Conservation (phyloP, 2,329 filamentous ascomycete genomes). For the Teratosphaeriaceae sp. region DNA sequence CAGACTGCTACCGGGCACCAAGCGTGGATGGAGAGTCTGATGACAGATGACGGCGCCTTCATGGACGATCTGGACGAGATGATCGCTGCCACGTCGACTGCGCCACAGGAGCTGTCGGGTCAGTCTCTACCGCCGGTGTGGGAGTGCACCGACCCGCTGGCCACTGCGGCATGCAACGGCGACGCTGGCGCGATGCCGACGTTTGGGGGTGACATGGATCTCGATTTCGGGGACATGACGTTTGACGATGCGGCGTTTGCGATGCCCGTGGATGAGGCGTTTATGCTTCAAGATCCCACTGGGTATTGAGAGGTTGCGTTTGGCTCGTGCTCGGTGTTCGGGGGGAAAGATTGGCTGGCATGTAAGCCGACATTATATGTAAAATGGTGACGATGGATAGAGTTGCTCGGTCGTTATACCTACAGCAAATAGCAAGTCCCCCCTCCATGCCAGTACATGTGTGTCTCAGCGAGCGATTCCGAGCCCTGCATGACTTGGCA, state of each 20-base stretch:
- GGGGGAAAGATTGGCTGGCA: too few species aligned
- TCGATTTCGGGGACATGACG: constrained; percentile 20
- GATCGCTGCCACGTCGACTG: constrained; percentile 16
- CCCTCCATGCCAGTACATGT: too few species aligned
- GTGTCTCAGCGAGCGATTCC: too few species aligned
- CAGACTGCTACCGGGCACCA: not conserved
- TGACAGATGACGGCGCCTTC: constrained; percentile 3
- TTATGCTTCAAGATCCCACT: not conserved
- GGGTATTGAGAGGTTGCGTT: not conserved
- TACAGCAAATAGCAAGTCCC: too few species aligned
- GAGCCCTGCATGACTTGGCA: not conserved
- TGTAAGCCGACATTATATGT: too few species aligned
- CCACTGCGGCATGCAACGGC: too few species aligned
- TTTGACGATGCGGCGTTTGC: constrained; percentile 16
- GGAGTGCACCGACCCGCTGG: too few species aligned
- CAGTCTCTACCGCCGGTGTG: not conserved
- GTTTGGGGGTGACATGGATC: constrained; percentile 9
- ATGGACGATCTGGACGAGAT: constrained; percentile 19
- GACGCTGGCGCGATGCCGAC: constrained; percentile 3
- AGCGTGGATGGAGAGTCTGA: constrained; percentile 1
- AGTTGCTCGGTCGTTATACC: too few species aligned
- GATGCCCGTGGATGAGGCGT: constrained; percentile 1
- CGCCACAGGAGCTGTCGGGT: not conserved
- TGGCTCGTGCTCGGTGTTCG: too few species aligned
- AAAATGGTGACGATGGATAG: too few species aligned